Evolutionary conservation across 163 green algal species (phyloP).

Genomic region (Prototheca stagnorum): DNA sequence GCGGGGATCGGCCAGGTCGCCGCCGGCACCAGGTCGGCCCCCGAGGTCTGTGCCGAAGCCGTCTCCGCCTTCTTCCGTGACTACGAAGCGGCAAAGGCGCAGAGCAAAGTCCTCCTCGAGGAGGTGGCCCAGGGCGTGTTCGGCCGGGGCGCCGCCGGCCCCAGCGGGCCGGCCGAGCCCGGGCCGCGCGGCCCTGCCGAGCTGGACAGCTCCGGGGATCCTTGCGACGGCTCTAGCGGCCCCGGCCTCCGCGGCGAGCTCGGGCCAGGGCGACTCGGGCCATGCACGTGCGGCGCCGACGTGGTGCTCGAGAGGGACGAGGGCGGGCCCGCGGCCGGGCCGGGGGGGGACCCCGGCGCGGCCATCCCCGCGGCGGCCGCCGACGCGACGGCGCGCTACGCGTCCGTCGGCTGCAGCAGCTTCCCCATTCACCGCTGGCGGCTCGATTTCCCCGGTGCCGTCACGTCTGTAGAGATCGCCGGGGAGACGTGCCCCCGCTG

Average conservation of each 20-base stretch:
- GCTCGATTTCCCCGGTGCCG: constrained; percentile 14
- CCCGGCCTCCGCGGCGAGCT: neutral
- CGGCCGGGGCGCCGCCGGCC: constrained; percentile 10
- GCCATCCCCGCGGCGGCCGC: too few species aligned
- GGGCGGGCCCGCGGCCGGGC: neutral
- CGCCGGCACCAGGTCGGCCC: constrained; percentile 14
- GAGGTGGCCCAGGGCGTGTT: constrained; percentile 21
- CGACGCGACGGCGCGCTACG: too few species aligned
- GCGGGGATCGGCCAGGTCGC: constrained; percentile 30
- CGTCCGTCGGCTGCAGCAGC: constrained; percentile 8
- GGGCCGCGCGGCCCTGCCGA: too few species aligned
- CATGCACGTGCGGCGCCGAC: constrained; percentile 11
- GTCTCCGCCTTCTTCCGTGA: constrained; percentile 47
- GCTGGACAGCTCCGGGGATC: too few species aligned
- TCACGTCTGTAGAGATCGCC: neutral
- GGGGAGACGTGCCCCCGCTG: constrained; percentile 9
- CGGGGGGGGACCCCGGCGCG: too few species aligned
- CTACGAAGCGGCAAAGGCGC: constrained; percentile 30
- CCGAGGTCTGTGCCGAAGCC: constrained; percentile 46
- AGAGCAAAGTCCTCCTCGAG: constrained; percentile 5
- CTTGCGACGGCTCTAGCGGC: constrained; percentile 21
- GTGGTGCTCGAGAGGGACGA: constrained; percentile 5
- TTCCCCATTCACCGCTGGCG: constrained; percentile 11
- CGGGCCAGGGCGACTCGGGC: neutral
- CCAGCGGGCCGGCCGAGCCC: constrained; percentile 10